Evolutionary conservation across 306 rosid genomes (phyloP).

Genomic region (Dalbergia cultrata): DNA sequence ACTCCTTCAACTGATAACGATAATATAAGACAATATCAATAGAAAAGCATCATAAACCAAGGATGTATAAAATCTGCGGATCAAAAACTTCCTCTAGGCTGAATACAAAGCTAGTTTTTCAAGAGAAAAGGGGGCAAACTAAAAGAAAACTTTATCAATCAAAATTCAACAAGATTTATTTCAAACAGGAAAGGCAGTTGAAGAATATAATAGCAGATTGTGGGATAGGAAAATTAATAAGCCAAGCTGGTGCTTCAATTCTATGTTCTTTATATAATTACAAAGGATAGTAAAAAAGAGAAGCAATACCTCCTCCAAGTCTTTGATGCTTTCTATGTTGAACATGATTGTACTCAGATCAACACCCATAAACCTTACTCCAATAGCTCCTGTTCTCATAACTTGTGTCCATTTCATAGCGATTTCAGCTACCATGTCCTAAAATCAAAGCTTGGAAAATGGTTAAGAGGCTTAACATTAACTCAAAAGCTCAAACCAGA

Average conservation of each 20-base stretch:
- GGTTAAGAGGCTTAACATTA: constrained; percentile 14
- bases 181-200: not conserved
- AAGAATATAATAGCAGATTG: constrained; percentile 31
- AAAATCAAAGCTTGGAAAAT: constrained; percentile 36
- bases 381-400: constrained; percentile 81
- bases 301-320: constrained; percentile 70
- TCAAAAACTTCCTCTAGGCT: constrained; percentile 4
- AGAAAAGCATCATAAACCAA: constrained; percentile 18
- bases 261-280: not conserved
- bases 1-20: constrained; percentile 81
- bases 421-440: constrained; percentile 79
- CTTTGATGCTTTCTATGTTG: constrained; percentile 77
- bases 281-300: not conserved
- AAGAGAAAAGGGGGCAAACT: not conserved
- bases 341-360: constrained; percentile 93
- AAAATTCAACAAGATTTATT: constrained; percentile 4
- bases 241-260: not conserved
- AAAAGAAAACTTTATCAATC: not conserved
- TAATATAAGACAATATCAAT: constrained; percentile 8
- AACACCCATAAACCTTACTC: constrained; percentile 75
- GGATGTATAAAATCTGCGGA: not conserved
- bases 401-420: constrained; percentile 90
- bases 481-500: constrained; percentile 22
- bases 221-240: constrained; percentile 7
- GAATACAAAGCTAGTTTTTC: constrained; percentile 29